phyloP scores from a whole-genome alignment of 257 asterid species.

The Jasminum sambac region DNA sequence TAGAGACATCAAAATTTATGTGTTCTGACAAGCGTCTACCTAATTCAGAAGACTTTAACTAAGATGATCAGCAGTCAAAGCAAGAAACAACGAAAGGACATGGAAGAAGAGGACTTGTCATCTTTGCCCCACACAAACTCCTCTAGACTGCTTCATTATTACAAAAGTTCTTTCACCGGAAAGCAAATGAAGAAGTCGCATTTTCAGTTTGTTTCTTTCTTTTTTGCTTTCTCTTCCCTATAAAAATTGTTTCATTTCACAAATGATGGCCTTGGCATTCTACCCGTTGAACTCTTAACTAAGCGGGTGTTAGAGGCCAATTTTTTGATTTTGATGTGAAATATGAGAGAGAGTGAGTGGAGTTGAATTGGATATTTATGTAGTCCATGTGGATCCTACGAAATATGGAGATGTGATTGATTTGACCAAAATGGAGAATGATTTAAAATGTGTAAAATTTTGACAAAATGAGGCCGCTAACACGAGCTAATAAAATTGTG shows the following conservation, averaged over 20 bases:
- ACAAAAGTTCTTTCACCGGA: neutral
- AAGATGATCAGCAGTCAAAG: neutral
- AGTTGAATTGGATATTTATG: too few relatives aligned
- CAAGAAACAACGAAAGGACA: neutral
- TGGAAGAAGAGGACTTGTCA: neutral
- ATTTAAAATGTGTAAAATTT: too few relatives aligned
- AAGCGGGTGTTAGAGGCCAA: too few relatives aligned
- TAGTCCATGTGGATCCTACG: too few relatives aligned
- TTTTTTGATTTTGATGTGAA: too few relatives aligned
- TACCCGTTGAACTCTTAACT: neutral
- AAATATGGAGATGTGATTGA: too few relatives aligned
- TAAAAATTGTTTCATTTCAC: neutral
- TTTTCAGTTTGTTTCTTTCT: neutral
- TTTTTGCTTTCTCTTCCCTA: neutral
- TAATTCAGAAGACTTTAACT: neutral
- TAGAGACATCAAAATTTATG: slow-evolving; percentile 24
- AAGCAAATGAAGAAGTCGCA: neutral
- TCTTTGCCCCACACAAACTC: slow-evolving; percentile 12
- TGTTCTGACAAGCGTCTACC: neutral
- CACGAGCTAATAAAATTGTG: neutral
- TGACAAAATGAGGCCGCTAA: too few relatives aligned
- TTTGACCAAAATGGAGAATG: too few relatives aligned
- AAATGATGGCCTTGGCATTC: neutral
- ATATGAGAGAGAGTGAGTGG: too few relatives aligned
- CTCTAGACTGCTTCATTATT: neutral